These are phyloP conservation scores for Tetraselmis striata DNA, from an alignment of 139 green algal genomes.

Conservation along the genomic window DNA sequence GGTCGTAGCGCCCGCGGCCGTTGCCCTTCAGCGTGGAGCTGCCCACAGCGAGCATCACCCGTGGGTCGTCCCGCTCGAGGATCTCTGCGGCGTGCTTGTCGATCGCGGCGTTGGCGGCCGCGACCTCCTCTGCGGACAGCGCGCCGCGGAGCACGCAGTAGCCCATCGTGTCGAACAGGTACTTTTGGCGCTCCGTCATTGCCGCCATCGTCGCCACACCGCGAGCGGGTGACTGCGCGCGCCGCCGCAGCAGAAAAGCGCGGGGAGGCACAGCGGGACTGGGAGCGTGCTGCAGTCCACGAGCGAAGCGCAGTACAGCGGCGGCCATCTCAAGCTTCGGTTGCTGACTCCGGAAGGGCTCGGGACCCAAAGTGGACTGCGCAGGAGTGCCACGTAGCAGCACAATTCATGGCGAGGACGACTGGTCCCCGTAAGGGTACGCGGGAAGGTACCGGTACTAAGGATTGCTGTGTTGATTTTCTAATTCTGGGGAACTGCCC, in stretches of 20 bases:
- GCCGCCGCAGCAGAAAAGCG: neutral
- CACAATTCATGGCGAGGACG: too few relatives aligned
- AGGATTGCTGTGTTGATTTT: too few relatives aligned
- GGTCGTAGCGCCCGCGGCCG: slow-evolving; percentile 12
- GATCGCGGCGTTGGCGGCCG: slow-evolving; percentile 13
- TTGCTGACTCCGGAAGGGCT: too few relatives aligned
- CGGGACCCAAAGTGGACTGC: too few relatives aligned
- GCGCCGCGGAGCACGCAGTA: slow-evolving; percentile 15
- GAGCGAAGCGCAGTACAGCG: neutral
- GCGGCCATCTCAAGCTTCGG: neutral
- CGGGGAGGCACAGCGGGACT: neutral
- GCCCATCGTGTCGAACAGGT: slow-evolving; percentile 19
- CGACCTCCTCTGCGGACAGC: slow-evolving; percentile 10
- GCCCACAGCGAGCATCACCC: neutral
- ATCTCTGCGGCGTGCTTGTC: slow-evolving; percentile 5
- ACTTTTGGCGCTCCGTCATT: slow-evolving; percentile 11
- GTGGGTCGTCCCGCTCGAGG: slow-evolving; percentile 9
- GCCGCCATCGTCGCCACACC: neutral
- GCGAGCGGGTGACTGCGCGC: neutral
- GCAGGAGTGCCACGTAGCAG: too few relatives aligned
- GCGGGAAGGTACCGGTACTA: too few relatives aligned
- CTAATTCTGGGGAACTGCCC: too few relatives aligned
- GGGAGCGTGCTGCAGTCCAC: neutral
- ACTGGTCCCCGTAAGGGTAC: too few relatives aligned
- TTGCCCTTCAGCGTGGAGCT: slow-evolving; percentile 13